A percentile compares a stretch with the other conserved stretches of the same genome.
Conservation (phyloP, 768 basidiomycete species). For the Galerina marginata region DNA sequence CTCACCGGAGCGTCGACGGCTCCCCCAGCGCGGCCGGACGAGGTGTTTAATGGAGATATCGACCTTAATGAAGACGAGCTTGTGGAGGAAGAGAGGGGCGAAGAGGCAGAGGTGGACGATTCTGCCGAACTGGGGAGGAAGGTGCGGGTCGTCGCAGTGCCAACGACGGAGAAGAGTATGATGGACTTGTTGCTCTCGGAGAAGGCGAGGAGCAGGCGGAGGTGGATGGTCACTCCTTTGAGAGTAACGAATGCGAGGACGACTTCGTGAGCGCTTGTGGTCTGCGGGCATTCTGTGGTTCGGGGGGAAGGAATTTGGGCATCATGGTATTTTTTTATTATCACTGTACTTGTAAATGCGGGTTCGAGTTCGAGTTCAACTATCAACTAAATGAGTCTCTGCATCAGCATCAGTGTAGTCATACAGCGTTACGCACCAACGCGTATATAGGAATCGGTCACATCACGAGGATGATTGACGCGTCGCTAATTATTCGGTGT, state of each 20-base stretch:
- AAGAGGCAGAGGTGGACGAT: slow-evolving; percentile 82
- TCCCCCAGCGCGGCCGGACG: slow-evolving; percentile 61
- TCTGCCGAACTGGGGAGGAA: slow-evolving; percentile 60
- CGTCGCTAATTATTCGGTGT: slow-evolving; percentile 15
- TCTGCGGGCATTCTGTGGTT: background rate
- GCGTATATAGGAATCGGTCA: slow-evolving; percentile 1
- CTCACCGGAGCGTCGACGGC: slow-evolving; percentile 45
- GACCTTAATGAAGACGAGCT: slow-evolving; percentile 82
- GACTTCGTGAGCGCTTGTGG: slow-evolving; percentile 13
- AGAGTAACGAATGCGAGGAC: slow-evolving; percentile 44
- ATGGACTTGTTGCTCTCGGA: slow-evolving; percentile 32
- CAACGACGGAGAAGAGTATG: slow-evolving; percentile 32
- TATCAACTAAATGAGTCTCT: slow-evolving; percentile 5
- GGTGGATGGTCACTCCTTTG: slow-evolving; percentile 44
- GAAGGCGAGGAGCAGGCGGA: slow-evolving; percentile 40
- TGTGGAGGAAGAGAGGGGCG: slow-evolving; percentile 76
- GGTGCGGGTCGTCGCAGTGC: slow-evolving; percentile 55
- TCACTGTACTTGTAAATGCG: too few relatives aligned
- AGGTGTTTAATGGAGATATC: slow-evolving; percentile 69
- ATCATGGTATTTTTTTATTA: background rate
- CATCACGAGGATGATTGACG: slow-evolving; percentile 14
- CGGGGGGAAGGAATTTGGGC: too few relatives aligned
- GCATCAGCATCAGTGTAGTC: background rate
- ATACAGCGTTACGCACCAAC: too few relatives aligned
- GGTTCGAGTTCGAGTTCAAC: too few relatives aligned